Percentiles rank a stretch among this genome's conserved stretches.
phyloP scores from a whole-genome alignment of 176 grass and related monocot species.

The Hordeum marinum region DNA sequence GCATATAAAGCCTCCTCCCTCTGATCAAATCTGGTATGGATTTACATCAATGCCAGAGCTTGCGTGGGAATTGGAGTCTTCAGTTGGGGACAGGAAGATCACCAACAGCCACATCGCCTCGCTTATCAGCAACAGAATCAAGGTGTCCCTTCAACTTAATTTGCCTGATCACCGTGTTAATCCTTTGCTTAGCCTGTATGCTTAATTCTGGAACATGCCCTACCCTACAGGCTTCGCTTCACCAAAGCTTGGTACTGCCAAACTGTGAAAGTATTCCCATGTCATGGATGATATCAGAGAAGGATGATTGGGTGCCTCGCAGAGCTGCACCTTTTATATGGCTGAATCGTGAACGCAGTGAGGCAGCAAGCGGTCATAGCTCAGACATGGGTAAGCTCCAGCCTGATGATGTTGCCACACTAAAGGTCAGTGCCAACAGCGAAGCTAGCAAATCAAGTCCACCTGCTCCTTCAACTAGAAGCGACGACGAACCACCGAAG shows the following conservation, averaged over 20 bases:
- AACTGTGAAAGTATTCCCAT: slow-evolving; percentile 73
- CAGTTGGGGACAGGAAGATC: slow-evolving; percentile 75
- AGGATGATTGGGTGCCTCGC: slow-evolving; percentile 75
- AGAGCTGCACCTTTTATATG: slow-evolving; percentile 69
- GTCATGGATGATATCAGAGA: slow-evolving; percentile 75
- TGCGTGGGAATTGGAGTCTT: slow-evolving; percentile 77
- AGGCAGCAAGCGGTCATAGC: neutral
- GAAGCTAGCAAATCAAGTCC: neutral
- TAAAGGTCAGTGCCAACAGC: slow-evolving; percentile 17
- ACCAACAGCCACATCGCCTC: slow-evolving; percentile 58
- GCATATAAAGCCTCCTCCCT: slow-evolving; percentile 65
- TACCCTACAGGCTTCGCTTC: slow-evolving; percentile 51
- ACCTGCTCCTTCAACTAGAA: neutral
- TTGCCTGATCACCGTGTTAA: slow-evolving; percentile 11
- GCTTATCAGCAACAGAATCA: slow-evolving; percentile 63
- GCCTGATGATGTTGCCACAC: slow-evolving; percentile 23
- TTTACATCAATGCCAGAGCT: slow-evolving; percentile 70
- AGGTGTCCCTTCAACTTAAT: slow-evolving; percentile 39
- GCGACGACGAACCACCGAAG: neutral
- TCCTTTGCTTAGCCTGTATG: neutral
- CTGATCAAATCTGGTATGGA: slow-evolving; percentile 78
- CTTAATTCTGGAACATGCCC: slow-evolving; percentile 8
- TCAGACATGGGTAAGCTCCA: neutral
- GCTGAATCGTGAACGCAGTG: slow-evolving; percentile 46
- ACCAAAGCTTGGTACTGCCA: slow-evolving; percentile 55